Evolutionary conservation across 2,329 filamentous ascomycete genomes (phyloP), one percentile per base, ranked within the genome.

Genomic region (Ceratocystis ficicola): DNA sequence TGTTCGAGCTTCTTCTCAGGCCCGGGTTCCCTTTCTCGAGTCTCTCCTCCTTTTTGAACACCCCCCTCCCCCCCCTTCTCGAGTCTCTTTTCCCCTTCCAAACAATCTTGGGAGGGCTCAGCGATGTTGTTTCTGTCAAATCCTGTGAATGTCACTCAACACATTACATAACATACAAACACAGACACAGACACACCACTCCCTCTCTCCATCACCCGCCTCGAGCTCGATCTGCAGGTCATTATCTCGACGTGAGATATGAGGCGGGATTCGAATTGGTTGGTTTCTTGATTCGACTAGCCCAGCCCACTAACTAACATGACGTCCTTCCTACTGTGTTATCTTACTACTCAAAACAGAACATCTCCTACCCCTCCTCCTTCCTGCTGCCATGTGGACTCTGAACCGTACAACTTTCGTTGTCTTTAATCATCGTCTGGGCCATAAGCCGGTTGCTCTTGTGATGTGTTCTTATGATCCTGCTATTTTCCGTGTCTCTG

Each of bases 191-290:
- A 20, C 17, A n/a, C 25, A 7, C 25, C 7, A 28, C 48, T 52
- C 5, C 36, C 36, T 15, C 36, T 41, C 36, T 15, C 36, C 1
- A 41, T 15, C 36, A 41, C 36, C 10, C 36, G 3, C 36, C 36
- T 41, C 10, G 10, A 41, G 36, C 36, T 41, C 36, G 32, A 59
- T 15, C 55, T 36, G 55, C 55, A 59, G 32, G 55, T 59, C 28
- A 59, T 36, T 36, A 20, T 59, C 55, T 59, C 30, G 12, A 59
- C n/a, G n/a, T 30, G 25, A 59, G 55, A 59, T 36, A 52, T 52
- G 48, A 52, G n/a, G 48, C 48, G n/a, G 5, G 28, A 32, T 17
- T 59, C 55, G 17, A 25, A 36, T n/a, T 36, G 32, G 28, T 15
- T 59, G 22, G 20, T 20, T 52, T 52, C 48, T n/a, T 52, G n/a